Percentiles rank a stretch among this genome's conserved stretches.
Evolutionary conservation across 805 yeast species (phyloP).

Genomic region (Teunomyces lycoperdinae): DNA sequence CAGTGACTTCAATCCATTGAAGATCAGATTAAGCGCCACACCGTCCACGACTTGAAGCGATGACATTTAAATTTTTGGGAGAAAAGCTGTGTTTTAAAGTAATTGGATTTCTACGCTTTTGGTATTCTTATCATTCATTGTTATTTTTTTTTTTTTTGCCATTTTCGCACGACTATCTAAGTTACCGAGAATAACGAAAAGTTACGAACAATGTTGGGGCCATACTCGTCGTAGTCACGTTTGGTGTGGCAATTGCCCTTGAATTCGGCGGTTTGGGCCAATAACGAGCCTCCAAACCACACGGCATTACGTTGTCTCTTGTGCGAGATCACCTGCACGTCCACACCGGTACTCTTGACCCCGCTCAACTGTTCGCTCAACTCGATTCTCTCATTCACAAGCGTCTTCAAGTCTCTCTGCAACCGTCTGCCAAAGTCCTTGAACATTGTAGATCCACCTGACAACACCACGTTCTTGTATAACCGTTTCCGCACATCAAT

Average conservation of each 20-base stretch:
- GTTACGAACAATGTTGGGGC: constrained; percentile 96
- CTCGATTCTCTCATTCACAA: constrained; percentile 87
- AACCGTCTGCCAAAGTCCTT: constrained; percentile 96
- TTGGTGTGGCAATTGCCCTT: constrained; percentile 95
- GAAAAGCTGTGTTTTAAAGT: too few relatives aligned
- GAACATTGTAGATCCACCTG: constrained; percentile 99
- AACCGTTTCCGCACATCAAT: constrained; percentile 97
- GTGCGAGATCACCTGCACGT: constrained; percentile 94
- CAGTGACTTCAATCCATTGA: constrained; percentile 45
- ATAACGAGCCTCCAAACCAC: constrained; percentile 97
- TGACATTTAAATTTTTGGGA: constrained; percentile 16
- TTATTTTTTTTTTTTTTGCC: constrained; percentile 9
- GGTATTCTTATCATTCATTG: not conserved
- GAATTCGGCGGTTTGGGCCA: constrained; percentile 97
- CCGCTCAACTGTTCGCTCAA: constrained; percentile 75
- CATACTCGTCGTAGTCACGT: constrained; percentile 95
- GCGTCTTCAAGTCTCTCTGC: constrained; percentile 85
- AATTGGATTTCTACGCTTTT: not conserved
- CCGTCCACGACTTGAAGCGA: constrained; percentile 42
- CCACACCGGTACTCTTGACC: constrained; percentile 86
- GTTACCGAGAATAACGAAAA: constrained; percentile 92
- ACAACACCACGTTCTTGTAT: constrained; percentile 90
- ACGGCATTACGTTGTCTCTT: constrained; percentile 98
- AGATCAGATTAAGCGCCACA: constrained; percentile 51
- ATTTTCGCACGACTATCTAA: constrained; percentile 19